These are phyloP conservation scores for Leavenworthia alabamica DNA, from an alignment of 345 rosid species.

Conservation along the genomic window DNA sequence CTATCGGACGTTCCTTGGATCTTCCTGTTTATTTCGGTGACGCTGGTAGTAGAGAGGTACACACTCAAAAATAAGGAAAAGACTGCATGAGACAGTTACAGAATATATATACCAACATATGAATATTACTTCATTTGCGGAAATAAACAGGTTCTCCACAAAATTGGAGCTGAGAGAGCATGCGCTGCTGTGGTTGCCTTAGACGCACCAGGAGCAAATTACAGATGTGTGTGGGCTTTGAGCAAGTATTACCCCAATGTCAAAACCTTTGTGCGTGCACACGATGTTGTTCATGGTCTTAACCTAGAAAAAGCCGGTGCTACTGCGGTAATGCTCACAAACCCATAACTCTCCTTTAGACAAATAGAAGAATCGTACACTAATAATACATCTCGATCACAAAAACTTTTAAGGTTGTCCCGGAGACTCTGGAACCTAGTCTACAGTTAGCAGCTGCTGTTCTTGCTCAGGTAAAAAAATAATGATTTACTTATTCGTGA, in stretches of 20 bases:
- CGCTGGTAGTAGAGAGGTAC: constrained; percentile 98
- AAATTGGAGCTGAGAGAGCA: constrained; percentile 94
- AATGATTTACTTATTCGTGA: not conserved
- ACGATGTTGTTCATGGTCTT: constrained; percentile 91
- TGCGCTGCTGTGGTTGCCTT: constrained; percentile 94
- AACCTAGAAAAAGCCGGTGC: constrained; percentile 98
- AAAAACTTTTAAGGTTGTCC: constrained; percentile 64
- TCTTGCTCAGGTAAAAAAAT: constrained; percentile 75
- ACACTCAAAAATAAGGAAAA: not conserved
- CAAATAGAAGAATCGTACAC: not conserved
- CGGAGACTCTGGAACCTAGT: constrained; percentile 99
- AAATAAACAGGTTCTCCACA: constrained; percentile 75
- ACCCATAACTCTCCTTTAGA: not conserved
- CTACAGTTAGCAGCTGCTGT: constrained; percentile 98
- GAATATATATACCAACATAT: not conserved
- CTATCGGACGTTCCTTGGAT: constrained; percentile 86
- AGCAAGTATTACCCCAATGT: constrained; percentile 94
- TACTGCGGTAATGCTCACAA: constrained; percentile 59
- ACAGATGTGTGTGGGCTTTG: constrained; percentile 98
- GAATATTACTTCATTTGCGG: not conserved
- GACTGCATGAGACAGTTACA: not conserved
- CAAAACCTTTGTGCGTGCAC: constrained; percentile 96
- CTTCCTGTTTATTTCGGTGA: constrained; percentile 98
- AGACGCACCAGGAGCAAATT: constrained; percentile 97
- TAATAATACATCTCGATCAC: constrained; percentile 1